Base-by-base conservation (phyloP, 2,329 filamentous ascomycete species). In the Camptophora hylomeconis region DNA sequence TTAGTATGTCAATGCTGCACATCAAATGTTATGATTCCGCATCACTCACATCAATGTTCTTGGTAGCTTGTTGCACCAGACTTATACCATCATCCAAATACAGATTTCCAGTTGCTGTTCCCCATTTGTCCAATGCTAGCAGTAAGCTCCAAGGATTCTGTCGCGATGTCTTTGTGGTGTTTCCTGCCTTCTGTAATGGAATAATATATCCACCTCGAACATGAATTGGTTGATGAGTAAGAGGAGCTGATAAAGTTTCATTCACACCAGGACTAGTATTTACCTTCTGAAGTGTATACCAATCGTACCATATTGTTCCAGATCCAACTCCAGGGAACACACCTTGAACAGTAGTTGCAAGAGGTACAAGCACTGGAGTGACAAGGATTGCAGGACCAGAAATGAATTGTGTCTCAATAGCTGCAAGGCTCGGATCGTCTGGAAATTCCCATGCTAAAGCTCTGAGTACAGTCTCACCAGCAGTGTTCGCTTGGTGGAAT, bases 41-140 rank as follows among this genome's bases (percentile, higher is more conserved):
- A n/a, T n/a, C n/a, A n/a, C n/a, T n/a, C n/a, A n/a, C n/a, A n/a
- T n/a, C n/a, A n/a, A n/a, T n/a, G n/a, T n/a, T n/a, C 4, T 73
- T 60, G 0, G 64, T 74, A 0, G 60, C 57, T 8, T 65, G 57
- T 0, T 69, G 75, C 18, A 51, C 44, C 5, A 82, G 33, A 31
- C 72, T 79, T 53, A 76, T 75, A 2, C 80, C 80, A 41, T 87
- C 80, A 42, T 86, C 80, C 5, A 84, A 47, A 46, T 86, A 84
- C 17, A 86, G 51, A 11, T 57, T 50, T 0, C 80, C 80, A 2
- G 45, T 55, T 0, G 80, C 78, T 2, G 52, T 49, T 1, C 72
- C 71, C 10, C 63, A 45, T 2, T 46, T 42, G 37, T 67, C 61
- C 1, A 80, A 62, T 2, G 76, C 74, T 1, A 71, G 67, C 7